Evolutionary conservation across 495 filamentous ascomycete genomes (phyloP), one percentile per base, ranked within the genome.

Genomic region (Aspergillus nanangensis): DNA sequence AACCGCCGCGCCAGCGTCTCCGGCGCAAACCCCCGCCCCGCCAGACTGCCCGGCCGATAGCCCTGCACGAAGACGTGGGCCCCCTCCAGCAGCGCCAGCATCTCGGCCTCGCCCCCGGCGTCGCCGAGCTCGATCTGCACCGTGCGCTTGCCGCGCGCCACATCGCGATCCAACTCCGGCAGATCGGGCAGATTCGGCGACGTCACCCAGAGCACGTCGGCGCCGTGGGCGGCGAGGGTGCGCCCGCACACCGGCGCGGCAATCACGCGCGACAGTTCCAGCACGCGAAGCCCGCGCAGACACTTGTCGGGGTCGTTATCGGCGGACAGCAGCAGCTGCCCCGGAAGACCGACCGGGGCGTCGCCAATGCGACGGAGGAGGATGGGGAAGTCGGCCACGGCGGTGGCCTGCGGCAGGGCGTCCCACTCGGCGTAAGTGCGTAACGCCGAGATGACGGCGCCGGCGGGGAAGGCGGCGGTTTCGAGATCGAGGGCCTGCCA

Each of bases 121-220:
- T 47, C 51, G 21, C 70, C 66, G 8, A 86, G 72, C 50, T 85
- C 71, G 18, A 86, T 49, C 29, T 66, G 57, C 10, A 62, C 52
- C n/a, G 60, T 58, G 22, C 67, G 52, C 57, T 86, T 86, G 29
- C 82, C 80, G 14, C 77, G 70, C 58, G 84, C 83, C 53, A 79
- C 75, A 47, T 86, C 81, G 13, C 84, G 76, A 63, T 84, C 80
- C 57, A 84, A 78, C 55, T 78, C 78, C 1, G 83, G 81, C 14
- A 85, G 76, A 47, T 85, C 81, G 7, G 77, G 75, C 18, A 85
- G 65, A 25, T 72, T 61, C 0, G 78, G 74, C 10, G 72, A 77
- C 2, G 82, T 85, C 35, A 87, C 67, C 60, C 83, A 84, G 48
- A 84, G 65, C 21, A 83, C 72, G 38, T 72, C 66, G 27, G 80